phyloP scores from a whole-genome alignment of 139 green algal genomes.

The Yamagishiella unicocca region DNA sequence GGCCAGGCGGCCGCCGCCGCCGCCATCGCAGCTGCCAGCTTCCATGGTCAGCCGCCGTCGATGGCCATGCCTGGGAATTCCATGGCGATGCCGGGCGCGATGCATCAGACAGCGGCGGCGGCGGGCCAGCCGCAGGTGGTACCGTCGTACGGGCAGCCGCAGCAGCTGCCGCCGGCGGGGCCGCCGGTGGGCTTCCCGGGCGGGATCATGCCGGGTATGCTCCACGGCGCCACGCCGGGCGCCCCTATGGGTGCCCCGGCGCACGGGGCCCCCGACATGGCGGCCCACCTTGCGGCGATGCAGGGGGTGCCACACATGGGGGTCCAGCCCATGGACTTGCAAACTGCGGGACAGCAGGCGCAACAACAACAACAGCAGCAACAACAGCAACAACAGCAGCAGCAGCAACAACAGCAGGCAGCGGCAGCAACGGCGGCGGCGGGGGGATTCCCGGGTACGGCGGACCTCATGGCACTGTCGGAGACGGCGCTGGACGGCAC shows the following conservation, averaged over 20 bases:
- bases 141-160: neutral
- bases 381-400: neutral
- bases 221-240: neutral
- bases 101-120: neutral
- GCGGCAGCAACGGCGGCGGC: conserved; percentile 2
- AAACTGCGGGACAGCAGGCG: neutral
- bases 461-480: conserved; percentile 20
- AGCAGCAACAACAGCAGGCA: no score
- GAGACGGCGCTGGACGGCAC: neutral
- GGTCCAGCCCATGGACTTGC: neutral
- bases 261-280: neutral
- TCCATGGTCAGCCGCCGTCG: neutral
- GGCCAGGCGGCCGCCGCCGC: neutral
- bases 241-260: neutral
- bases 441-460: neutral
- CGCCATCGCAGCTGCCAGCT: neutral
- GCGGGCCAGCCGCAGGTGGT: neutral
- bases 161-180: neutral
- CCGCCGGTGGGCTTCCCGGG: neutral
- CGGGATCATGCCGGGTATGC: neutral
- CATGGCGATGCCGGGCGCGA: neutral
- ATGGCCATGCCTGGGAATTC: neutral
- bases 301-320: neutral
- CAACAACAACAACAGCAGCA: conserved; percentile 13
- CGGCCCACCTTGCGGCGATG: conserved; percentile 1